Conservation (phyloP, 2,329 filamentous ascomycete genomes). For the Fusarium sp. region DNA sequence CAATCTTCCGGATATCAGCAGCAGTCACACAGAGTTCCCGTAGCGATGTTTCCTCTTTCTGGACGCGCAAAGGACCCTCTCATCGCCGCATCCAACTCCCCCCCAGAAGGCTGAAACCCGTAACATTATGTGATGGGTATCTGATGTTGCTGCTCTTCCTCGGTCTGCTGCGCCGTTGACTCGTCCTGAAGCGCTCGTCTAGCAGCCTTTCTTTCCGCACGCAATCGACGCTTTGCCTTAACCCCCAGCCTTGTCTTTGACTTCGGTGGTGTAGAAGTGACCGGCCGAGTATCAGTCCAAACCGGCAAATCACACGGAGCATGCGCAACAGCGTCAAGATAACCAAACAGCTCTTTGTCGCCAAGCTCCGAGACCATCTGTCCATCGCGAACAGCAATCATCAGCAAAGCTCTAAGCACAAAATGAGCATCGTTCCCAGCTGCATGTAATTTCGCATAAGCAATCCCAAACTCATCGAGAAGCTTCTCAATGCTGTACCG, state of each 20-base stretch:
- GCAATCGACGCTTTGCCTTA: neutral
- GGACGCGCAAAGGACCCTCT: neutral
- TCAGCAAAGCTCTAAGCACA: conserved; percentile 47
- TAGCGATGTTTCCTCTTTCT: no score
- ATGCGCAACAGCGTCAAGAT: conserved; percentile 6
- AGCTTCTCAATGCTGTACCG: conserved; percentile 39
- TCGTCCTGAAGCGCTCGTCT: neutral
- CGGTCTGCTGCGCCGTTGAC: neutral
- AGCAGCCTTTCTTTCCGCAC: neutral
- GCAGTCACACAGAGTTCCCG: no score
- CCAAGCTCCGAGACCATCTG: neutral
- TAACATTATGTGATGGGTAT: neutral
- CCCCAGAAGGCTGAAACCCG: no score
- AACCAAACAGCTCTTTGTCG: neutral
- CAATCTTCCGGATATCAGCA: no score
- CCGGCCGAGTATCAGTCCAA: neutral
- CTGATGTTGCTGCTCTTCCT: neutral
- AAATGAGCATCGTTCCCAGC: conserved; percentile 48
- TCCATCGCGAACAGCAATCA: conserved; percentile 55
- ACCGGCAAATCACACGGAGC: neutral
- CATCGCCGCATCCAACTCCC: neutral
- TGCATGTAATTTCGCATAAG: conserved; percentile 11
- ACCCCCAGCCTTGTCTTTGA: neutral
- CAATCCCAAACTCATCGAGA: conserved; percentile 30
- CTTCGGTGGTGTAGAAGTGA: neutral